Evolutionary conservation across 257 asterid genomes (phyloP).

Genomic region (Parsonsia alboflavescens): DNA sequence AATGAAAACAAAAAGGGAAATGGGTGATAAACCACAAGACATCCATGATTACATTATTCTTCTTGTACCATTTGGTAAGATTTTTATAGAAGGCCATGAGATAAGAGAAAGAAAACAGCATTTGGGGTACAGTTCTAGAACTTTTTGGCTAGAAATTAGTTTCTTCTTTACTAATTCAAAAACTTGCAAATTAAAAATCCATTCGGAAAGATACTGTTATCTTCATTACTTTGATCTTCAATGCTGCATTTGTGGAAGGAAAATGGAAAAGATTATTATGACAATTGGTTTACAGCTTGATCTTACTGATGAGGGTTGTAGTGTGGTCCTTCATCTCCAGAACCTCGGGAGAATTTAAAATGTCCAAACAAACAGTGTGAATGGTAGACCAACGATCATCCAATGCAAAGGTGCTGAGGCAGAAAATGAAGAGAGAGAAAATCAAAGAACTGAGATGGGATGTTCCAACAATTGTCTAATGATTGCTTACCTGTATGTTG

Average conservation of each 20-base stretch:
- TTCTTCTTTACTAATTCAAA: background rate
- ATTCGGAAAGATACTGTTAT: background rate
- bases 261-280: background rate
- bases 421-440: conserved; percentile 12
- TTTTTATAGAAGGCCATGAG: background rate
- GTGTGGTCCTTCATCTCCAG: conserved; percentile 37
- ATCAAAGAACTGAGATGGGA: background rate
- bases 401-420: conserved; percentile 30
- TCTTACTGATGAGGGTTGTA: conserved; percentile 28
- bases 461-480: background rate
- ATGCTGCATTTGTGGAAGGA: conserved; percentile 1
- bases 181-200: background rate
- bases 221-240: background rate
- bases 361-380: conserved; percentile 59
- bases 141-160: background rate
- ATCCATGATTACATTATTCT: background rate
- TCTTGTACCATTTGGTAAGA: background rate
- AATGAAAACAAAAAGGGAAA: background rate
- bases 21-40: background rate
- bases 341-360: conserved; percentile 39
- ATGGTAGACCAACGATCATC: conserved; percentile 54
- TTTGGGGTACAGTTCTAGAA: background rate
- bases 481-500: conserved; percentile 28
- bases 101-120: background rate
- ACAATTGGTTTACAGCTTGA: conserved; percentile 13